Percentiles rank a stretch among this genome's conserved stretches.
phyloP scores from a whole-genome alignment of 2,329 filamentous ascomycete species.

The Fusarium sp. region DNA sequence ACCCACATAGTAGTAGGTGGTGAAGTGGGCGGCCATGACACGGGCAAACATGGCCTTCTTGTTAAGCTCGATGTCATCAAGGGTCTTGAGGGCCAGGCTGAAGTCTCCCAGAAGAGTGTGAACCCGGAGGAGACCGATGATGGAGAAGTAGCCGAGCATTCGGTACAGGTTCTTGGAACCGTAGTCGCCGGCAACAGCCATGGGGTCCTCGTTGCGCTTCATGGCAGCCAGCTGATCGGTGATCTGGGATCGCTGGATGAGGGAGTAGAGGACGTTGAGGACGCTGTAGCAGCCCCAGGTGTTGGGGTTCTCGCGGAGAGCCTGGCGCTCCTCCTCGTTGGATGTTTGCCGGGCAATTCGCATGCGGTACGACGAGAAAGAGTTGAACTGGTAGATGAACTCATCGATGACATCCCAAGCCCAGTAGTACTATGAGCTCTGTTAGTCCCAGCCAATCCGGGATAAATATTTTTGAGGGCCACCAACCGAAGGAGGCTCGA shows the following conservation, averaged over 20 bases:
- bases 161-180: slow-evolving; percentile 94
- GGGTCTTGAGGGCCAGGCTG: slow-evolving; percentile 96
- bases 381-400: slow-evolving; percentile 99
- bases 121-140: slow-evolving; percentile 95
- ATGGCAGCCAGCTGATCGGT: slow-evolving; percentile 95
- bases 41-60: slow-evolving; percentile 99
- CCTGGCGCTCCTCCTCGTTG: slow-evolving; percentile 91
- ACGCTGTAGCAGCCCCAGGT: slow-evolving; percentile 99
- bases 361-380: slow-evolving; percentile 97
- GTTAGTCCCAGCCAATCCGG: slow-evolving; percentile 33
- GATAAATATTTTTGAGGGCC: slow-evolving; percentile 18
- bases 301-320: slow-evolving; percentile 96
- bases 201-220: slow-evolving; percentile 92
- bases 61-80: slow-evolving; percentile 99
- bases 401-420: slow-evolving; percentile 99
- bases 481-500: slow-evolving; percentile 95
- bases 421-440: slow-evolving; percentile 85
- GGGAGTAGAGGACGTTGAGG: slow-evolving; percentile 98
- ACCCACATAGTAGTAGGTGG: slow-evolving; percentile 99
- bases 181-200: slow-evolving; percentile 92
- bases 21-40: slow-evolving; percentile 99
- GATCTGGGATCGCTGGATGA: slow-evolving; percentile 98
- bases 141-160: slow-evolving; percentile 99
- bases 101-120: slow-evolving; percentile 98
- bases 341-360: slow-evolving; percentile 84